phyloP scores from a whole-genome alignment of 257 asterid genomes.

The Solanum ossicruentum region DNA sequence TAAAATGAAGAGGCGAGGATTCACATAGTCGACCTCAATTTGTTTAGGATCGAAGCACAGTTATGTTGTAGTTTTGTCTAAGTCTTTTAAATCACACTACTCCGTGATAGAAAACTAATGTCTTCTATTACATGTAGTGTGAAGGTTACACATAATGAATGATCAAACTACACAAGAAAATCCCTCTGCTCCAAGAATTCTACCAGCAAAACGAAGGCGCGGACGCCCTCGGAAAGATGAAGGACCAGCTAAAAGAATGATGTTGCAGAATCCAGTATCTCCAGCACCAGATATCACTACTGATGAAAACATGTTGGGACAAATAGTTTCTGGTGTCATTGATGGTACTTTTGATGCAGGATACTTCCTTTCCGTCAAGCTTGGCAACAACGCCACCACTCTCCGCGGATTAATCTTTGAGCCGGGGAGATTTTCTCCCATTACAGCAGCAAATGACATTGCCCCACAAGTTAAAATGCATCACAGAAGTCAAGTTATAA shows the following conservation, averaged over 20 bases:
- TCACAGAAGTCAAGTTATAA: not conserved
- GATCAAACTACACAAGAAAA: not conserved
- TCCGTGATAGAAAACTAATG: not conserved
- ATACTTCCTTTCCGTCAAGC: slow-evolving; percentile 2
- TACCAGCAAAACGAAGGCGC: slow-evolving; percentile 3
- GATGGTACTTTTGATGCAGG: slow-evolving; percentile 13
- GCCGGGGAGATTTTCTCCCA: slow-evolving; percentile 3
- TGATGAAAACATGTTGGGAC: slow-evolving; percentile 1
- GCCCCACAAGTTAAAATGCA: slow-evolving; percentile 13
- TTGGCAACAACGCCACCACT: not conserved
- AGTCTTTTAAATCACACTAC: not conserved
- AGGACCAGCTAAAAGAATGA: not conserved
- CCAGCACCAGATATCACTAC: not conserved
- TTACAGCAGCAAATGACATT: slow-evolving; percentile 7
- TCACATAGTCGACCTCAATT: not conserved
- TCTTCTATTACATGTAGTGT: not conserved
- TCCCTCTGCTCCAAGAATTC: not conserved
- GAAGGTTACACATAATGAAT: not conserved
- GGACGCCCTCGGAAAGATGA: slow-evolving; percentile 7
- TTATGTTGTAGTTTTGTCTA: not conserved
- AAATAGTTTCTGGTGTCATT: slow-evolving; percentile 4
- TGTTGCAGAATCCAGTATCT: not conserved
- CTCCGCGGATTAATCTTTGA: slow-evolving; percentile 7
- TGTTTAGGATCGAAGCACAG: not conserved
- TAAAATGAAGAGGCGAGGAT: not conserved